phyloP scores from a whole-genome alignment of 345 rosid genomes.

The Pseudoturritis turrita region DNA sequence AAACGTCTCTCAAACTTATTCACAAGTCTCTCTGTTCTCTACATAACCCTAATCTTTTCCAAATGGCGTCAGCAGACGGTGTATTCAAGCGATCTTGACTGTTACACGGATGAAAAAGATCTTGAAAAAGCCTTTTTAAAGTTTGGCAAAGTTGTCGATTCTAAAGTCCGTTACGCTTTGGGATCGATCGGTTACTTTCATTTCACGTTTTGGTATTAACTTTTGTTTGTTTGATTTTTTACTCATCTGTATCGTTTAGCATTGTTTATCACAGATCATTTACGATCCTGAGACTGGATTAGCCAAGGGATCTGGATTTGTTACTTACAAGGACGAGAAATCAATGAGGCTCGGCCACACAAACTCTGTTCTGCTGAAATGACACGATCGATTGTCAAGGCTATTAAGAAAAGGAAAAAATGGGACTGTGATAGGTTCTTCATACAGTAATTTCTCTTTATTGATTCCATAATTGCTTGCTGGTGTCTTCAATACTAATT shows the following conservation, averaged over 20 bases:
- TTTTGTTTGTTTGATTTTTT: background rate
- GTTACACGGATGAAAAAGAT: conserved; percentile 52
- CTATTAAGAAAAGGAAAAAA: background rate
- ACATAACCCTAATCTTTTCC: background rate
- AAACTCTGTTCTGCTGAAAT: background rate
- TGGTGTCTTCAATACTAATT: no score
- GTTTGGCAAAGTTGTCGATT: conserved; percentile 61
- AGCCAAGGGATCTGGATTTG: background rate
- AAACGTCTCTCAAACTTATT: background rate
- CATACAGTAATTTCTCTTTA: no score
- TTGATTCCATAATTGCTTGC: no score
- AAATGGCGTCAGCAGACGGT: conserved; percentile 43
- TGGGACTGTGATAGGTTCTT: no score
- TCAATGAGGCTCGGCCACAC: background rate
- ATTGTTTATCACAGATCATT: background rate
- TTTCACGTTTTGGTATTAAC: background rate
- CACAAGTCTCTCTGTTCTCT: background rate
- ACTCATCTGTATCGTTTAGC: background rate
- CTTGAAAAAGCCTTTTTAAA: conserved; percentile 48
- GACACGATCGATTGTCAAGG: background rate
- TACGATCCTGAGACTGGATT: background rate
- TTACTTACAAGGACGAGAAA: background rate
- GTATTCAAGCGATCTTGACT: conserved; percentile 61
- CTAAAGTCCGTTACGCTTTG: conserved; percentile 33
- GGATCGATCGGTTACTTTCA: conserved; percentile 30